Evolutionary conservation across 2,329 filamentous ascomycete genomes (phyloP).

Genomic region (Fusarium sp.): DNA sequence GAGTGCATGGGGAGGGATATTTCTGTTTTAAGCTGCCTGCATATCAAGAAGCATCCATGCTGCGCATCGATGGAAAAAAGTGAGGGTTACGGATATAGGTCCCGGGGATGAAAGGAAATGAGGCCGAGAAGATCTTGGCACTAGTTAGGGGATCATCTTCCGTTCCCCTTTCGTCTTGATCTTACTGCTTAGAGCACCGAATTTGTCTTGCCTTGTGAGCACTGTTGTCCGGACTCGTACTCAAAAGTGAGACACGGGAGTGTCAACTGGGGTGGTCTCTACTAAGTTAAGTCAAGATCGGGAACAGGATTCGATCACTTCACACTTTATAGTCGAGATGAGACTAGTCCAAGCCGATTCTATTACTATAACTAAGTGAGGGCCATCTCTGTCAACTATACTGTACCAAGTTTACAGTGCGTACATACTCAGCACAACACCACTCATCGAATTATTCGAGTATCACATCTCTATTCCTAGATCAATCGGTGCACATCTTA

Average conservation of each 20-base stretch:
- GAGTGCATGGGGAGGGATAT: conserved; percentile 18
- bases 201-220: conserved; percentile 43
- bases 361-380: no score
- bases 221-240: conserved; percentile 23
- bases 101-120: conserved; percentile 16
- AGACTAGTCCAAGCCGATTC: not conserved
- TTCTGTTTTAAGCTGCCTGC: conserved; percentile 36
- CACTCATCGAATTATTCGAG: not conserved
- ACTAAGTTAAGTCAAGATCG: conserved; percentile 32
- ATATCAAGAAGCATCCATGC: conserved; percentile 5
- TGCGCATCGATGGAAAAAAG: not conserved
- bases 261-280: conserved; percentile 44
- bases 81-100: conserved; percentile 21
- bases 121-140: conserved; percentile 22
- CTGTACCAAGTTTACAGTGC: not conserved
- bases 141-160: not conserved
- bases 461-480: no score
- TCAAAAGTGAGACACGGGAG: conserved; percentile 49
- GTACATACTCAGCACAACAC: not conserved
- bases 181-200: no score
- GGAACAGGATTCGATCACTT: not conserved
- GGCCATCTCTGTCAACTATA: not conserved
- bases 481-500: not conserved
- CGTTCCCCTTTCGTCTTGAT: conserved; percentile 2
- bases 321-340: conserved; percentile 4